Evolutionary conservation across 169 alveolate genomes (phyloP).

Genomic region (Eimeria praecox): DNA sequence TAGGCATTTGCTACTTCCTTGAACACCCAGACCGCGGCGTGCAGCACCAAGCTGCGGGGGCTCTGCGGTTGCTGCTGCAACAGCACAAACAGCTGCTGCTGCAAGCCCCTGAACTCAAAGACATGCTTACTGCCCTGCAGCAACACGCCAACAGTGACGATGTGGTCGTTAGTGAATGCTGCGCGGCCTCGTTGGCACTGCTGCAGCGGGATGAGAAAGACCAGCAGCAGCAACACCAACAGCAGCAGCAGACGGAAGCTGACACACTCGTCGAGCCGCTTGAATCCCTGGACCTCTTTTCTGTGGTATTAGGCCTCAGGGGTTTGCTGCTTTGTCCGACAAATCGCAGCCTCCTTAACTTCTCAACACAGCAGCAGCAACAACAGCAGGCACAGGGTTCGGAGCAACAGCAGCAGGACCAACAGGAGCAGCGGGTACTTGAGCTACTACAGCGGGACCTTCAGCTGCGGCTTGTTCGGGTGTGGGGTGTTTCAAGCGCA

Average conservation of each 20-base stretch:
- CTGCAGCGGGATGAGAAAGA: not conserved
- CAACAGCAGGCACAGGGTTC: not conserved
- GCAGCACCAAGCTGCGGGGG: conserved; percentile 80
- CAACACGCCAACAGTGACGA: conserved; percentile 60
- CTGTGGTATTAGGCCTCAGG: conserved; percentile 68
- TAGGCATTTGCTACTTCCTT: conserved; percentile 75
- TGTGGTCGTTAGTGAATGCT: conserved; percentile 58
- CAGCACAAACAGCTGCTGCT: conserved; percentile 57
- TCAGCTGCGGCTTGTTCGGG: conserved; percentile 79
- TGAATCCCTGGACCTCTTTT: conserved; percentile 53
- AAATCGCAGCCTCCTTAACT: conserved; percentile 55
- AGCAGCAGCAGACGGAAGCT: conserved; percentile 42
- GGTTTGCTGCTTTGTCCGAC: conserved; percentile 64
- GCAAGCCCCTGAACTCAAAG: conserved; percentile 48
- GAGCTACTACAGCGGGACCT: conserved; percentile 73
- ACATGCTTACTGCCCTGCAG: conserved; percentile 52
- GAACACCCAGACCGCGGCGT: conserved; percentile 81
- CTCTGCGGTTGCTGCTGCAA: conserved; percentile 36
- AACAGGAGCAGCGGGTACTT: conserved; percentile 44
- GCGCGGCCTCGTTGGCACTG: conserved; percentile 58
- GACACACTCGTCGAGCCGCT: conserved; percentile 28
- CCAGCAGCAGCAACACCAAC: conserved; percentile 2
- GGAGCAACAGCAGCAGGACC: conserved; percentile 41
- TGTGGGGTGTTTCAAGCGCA: conserved; percentile 79
- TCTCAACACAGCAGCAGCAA: conserved; percentile 36